phyloP scores from a whole-genome alignment of 2,329 filamentous ascomycete genomes.

The Sporothrix mexicana region DNA sequence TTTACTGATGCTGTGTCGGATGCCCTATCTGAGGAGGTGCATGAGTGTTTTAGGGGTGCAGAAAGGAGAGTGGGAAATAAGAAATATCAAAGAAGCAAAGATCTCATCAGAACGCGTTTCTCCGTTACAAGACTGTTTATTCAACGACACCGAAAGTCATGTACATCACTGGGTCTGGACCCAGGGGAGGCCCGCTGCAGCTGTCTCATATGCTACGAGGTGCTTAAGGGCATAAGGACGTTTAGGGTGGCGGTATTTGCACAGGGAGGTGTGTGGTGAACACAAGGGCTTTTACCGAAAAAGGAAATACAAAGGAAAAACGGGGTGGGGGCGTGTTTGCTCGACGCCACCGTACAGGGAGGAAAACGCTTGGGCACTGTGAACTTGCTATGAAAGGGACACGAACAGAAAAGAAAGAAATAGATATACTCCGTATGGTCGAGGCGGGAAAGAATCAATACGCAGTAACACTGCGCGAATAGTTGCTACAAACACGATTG shows the following conservation, averaged over 20 bases:
- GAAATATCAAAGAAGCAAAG: neutral
- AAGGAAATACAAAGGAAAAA: neutral
- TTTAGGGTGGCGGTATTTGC: neutral
- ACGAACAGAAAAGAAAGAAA: neutral
- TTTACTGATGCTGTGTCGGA: neutral
- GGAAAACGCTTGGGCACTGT: neutral
- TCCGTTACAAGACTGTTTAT: neutral
- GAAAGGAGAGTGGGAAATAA: neutral
- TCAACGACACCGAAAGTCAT: neutral
- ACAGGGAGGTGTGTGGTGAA: neutral
- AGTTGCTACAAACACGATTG: neutral
- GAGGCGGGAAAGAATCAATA: neutral
- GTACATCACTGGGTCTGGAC: neutral
- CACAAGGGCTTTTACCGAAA: slow-evolving; percentile 19
- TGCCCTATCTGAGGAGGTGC: neutral
- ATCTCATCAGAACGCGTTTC: too few relatives aligned
- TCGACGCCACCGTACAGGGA: neutral
- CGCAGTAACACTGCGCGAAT: neutral
- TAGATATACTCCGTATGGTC: neutral
- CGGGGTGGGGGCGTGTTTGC: neutral
- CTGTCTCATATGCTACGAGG: neutral
- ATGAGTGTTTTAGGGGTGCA: neutral
- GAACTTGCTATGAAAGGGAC: neutral
- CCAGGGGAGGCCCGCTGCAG: neutral
- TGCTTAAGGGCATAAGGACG: neutral